Evolutionary conservation across 495 filamentous ascomycete species (phyloP).

Genomic region (Daldinia caldariorum): DNA sequence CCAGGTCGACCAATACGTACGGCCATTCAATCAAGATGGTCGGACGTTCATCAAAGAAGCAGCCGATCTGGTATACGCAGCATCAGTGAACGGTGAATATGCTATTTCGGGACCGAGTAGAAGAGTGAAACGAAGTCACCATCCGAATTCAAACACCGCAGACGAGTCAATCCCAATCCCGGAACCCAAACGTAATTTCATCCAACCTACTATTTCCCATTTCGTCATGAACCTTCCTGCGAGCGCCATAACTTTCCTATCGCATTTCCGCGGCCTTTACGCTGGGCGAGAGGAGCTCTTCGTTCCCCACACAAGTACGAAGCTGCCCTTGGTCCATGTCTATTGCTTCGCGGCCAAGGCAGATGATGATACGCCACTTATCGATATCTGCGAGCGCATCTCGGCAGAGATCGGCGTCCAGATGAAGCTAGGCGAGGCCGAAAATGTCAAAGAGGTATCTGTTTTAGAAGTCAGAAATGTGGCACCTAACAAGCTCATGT

Average conservation of each 20-base stretch:
- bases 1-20: constrained; percentile 77
- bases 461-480: constrained; percentile 87
- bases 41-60: constrained; percentile 78
- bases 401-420: constrained; percentile 66
- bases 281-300: constrained; percentile 72
- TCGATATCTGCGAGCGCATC: constrained; percentile 76
- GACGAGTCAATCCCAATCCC: constrained; percentile 40
- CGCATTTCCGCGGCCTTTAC: constrained; percentile 86
- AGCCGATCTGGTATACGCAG: constrained; percentile 67
- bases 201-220: constrained; percentile 80
- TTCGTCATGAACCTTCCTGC: constrained; percentile 98
- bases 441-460: constrained; percentile 65
- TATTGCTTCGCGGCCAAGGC: constrained; percentile 87
- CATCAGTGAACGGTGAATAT: constrained; percentile 58
- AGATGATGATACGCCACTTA: constrained; percentile 65
- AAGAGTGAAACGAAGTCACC: constrained; percentile 41
- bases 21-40: constrained; percentile 81
- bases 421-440: constrained; percentile 67
- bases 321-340: constrained; percentile 86
- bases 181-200: constrained; percentile 57
- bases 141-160: constrained; percentile 42
- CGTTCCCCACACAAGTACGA: constrained; percentile 61
- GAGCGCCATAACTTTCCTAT: constrained; percentile 83
- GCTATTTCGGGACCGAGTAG: constrained; percentile 55
- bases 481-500: constrained; percentile 94